Evolutionary conservation across 2,329 filamentous ascomycete genomes (phyloP).

Genomic region (Xylariaceae sp.): DNA sequence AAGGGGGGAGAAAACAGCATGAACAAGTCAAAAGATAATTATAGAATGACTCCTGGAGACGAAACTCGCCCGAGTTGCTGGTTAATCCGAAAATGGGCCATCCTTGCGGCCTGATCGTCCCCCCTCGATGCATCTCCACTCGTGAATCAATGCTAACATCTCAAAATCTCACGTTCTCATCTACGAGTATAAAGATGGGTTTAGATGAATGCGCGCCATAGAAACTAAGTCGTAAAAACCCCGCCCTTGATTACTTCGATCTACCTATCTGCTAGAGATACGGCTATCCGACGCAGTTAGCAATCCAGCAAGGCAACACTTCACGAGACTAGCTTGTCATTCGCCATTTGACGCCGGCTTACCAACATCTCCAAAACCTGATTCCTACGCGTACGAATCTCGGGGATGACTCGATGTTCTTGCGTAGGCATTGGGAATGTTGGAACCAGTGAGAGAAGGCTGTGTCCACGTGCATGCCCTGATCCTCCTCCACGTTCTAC

Average conservation of each 20-base stretch:
- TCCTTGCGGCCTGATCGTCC: neutral
- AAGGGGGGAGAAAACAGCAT: neutral
- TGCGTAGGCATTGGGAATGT: conserved; percentile 1
- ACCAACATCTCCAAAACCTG: conserved; percentile 6
- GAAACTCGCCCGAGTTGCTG: neutral
- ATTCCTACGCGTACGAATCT: neutral
- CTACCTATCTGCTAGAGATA: neutral
- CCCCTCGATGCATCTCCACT: neutral
- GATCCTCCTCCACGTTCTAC: neutral
- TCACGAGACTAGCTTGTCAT: neutral
- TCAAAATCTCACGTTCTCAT: neutral
- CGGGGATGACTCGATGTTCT: neutral
- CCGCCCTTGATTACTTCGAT: neutral
- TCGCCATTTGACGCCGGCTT: neutral
- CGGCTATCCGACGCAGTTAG: neutral
- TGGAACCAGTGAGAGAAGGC: neutral
- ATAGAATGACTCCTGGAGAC: neutral
- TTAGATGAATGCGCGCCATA: neutral
- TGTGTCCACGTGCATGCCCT: neutral
- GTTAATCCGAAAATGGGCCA: neutral
- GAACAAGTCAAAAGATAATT: neutral
- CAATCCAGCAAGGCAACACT: neutral
- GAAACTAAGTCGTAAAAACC: neutral
- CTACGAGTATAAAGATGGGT: neutral
- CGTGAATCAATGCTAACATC: neutral